Evolutionary conservation across 306 rosid species (phyloP).

Genomic region (Boehmeria nivea): DNA sequence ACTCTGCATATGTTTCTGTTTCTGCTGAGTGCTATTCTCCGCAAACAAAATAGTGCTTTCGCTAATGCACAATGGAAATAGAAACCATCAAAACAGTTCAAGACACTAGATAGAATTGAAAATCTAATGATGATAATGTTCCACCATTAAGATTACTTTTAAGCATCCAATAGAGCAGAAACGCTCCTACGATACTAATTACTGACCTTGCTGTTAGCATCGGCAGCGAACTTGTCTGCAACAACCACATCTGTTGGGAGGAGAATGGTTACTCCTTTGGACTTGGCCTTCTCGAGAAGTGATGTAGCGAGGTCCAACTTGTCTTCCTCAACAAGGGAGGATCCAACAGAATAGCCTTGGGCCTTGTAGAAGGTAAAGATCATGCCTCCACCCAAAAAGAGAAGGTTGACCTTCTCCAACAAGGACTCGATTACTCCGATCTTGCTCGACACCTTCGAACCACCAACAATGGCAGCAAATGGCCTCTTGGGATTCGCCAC

Average conservation of each 20-base stretch:
- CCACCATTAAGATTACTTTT: not conserved
- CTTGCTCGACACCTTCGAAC: conserved; percentile 89
- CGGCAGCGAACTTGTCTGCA: conserved; percentile 86
- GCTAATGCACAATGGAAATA: too few relatives aligned
- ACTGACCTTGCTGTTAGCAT: conserved; percentile 80
- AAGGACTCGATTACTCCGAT: conserved; percentile 91
- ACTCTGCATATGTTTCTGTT: too few relatives aligned
- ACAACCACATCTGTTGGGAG: conserved; percentile 88
- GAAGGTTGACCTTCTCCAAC: conserved; percentile 71
- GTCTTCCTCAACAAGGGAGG: conserved; percentile 92
- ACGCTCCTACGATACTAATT: not conserved
- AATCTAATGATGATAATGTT: not conserved
- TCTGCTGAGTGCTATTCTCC: too few relatives aligned
- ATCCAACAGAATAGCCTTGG: conserved; percentile 74
- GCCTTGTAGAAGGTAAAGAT: conserved; percentile 94
- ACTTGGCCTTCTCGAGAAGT: conserved; percentile 76
- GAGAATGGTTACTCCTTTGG: conserved; percentile 73
- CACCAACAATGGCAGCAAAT: conserved; percentile 94
- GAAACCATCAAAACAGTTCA: too few relatives aligned
- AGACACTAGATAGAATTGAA: not conserved
- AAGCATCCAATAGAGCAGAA: not conserved
- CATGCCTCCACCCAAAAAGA: conserved; percentile 92
- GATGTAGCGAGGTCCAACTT: conserved; percentile 68
- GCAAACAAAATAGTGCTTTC: too few relatives aligned
- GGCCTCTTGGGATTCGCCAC: conserved; percentile 89